phyloP scores from a whole-genome alignment of 2,329 filamentous ascomycete genomes.

The Bimuria novae-zelandiae region DNA sequence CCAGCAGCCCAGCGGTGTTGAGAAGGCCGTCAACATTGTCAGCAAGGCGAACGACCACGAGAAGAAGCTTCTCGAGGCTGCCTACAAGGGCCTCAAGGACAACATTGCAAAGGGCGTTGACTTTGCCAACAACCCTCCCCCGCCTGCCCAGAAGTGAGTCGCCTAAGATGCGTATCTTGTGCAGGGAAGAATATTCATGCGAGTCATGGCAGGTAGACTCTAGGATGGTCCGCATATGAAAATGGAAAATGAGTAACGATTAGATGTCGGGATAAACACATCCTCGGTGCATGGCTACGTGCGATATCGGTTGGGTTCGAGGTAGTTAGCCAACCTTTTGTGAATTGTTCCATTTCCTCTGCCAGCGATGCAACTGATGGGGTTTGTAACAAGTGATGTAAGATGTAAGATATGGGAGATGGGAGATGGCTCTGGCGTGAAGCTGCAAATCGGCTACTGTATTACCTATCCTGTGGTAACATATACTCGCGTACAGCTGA shows the following conservation, averaged over 20 bases:
- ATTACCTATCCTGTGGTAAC: no score
- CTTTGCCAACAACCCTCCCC: conserved; percentile 82
- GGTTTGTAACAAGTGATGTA: neutral
- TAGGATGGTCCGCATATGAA: conserved; percentile 10
- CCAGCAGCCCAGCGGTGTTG: conserved; percentile 74
- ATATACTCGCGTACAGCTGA: no score
- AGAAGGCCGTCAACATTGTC: conserved; percentile 84
- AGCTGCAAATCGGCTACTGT: no score
- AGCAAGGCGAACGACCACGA: conserved; percentile 80
- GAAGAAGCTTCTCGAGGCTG: conserved; percentile 80
- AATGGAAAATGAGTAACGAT: conserved; percentile 1
- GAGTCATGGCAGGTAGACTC: conserved; percentile 22
- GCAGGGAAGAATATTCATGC: conserved; percentile 13
- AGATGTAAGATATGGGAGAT: no score
- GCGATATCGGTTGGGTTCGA: neutral
- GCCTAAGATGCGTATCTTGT: neutral
- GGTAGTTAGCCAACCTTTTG: no score
- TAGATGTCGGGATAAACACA: conserved; percentile 4
- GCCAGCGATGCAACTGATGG: no score
- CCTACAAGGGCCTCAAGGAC: conserved; percentile 78
- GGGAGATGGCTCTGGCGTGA: no score
- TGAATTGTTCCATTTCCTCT: no score
- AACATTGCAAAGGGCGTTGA: conserved; percentile 94
- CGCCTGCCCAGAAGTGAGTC: conserved; percentile 60
- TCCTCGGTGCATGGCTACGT: neutral